Evolutionary conservation across 2,329 filamentous ascomycete species (phyloP).

Genomic region (Aspergillus awamori): DNA sequence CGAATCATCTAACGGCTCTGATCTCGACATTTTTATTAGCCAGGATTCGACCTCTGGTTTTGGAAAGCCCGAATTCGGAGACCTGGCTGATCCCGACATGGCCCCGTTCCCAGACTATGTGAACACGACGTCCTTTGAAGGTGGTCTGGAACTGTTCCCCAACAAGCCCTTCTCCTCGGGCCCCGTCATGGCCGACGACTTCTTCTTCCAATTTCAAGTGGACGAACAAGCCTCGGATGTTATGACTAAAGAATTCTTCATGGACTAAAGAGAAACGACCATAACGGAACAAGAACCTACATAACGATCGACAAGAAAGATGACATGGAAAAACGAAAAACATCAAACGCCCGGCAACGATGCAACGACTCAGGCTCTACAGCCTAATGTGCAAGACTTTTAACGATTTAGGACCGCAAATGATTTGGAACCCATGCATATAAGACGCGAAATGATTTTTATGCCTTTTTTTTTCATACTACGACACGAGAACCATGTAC

Average conservation of each 20-base stretch:
- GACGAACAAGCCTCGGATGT: constrained; percentile 33
- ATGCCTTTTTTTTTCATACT: constrained; percentile 2
- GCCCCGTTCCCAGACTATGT: constrained; percentile 41
- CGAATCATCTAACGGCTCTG: constrained; percentile 38
- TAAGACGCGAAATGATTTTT: constrained; percentile 17
- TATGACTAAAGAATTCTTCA: constrained; percentile 28
- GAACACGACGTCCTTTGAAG: constrained; percentile 38
- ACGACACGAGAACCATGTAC: constrained; percentile 28
- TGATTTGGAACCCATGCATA: constrained; percentile 23
- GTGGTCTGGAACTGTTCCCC: constrained; percentile 34
- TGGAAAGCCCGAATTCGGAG: constrained; percentile 34
- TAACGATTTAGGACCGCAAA: constrained; percentile 25
- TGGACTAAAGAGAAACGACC: constrained; percentile 22
- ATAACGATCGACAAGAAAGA: background rate
- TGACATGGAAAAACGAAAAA: constrained; percentile 8
- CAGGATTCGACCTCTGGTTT: constrained; percentile 35
- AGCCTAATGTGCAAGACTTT: constrained; percentile 21
- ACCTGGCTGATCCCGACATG: constrained; percentile 33
- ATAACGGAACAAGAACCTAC: background rate
- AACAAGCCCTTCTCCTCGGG: constrained; percentile 35
- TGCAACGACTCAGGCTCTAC: constrained; percentile 20
- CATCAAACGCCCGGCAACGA: constrained; percentile 16
- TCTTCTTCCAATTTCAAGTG: constrained; percentile 43
- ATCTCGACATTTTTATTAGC: constrained; percentile 47
- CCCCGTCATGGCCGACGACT: constrained; percentile 35